phyloP scores from a whole-genome alignment of 352 stramenopile species.

The Globisporangium megalacanthum region DNA sequence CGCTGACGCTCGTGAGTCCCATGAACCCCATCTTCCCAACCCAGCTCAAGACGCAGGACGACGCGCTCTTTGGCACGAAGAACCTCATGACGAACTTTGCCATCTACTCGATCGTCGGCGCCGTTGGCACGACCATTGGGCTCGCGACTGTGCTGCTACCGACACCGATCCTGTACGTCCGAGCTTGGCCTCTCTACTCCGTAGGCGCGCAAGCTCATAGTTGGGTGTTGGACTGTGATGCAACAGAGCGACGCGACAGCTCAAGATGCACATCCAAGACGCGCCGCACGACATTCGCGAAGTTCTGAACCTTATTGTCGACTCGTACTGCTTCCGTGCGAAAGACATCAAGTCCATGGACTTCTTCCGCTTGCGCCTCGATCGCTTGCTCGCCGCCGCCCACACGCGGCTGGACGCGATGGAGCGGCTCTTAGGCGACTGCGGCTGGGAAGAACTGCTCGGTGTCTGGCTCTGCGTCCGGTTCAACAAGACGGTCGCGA shows the following conservation, averaged over 20 bases:
- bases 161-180: conserved; percentile 55
- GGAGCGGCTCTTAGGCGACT: conserved; percentile 30
- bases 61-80: conserved; percentile 25
- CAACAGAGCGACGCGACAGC: no score
- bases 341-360: conserved; percentile 52
- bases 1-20: conserved; percentile 59
- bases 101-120: conserved; percentile 19
- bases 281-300: conserved; percentile 29
- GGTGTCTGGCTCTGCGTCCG: conserved; percentile 31
- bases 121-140: no score
- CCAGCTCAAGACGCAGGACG: conserved; percentile 31
- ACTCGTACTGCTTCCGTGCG: conserved; percentile 56
- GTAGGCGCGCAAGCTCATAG: not conserved
- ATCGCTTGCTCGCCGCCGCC: conserved; percentile 32
- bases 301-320: conserved; percentile 46
- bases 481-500: conserved; percentile 39
- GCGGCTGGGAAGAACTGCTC: conserved; percentile 54
- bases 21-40: conserved; percentile 27
- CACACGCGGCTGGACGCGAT: conserved; percentile 26
- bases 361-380: conserved; percentile 33
- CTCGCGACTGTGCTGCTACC: conserved; percentile 40
- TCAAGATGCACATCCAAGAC: not conserved
- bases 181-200: not conserved
- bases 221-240: not conserved
- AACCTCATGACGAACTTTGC: conserved; percentile 52